Evolutionary conservation across 345 rosid genomes (phyloP).

Genomic region (Raphanus raphanistrum): DNA sequence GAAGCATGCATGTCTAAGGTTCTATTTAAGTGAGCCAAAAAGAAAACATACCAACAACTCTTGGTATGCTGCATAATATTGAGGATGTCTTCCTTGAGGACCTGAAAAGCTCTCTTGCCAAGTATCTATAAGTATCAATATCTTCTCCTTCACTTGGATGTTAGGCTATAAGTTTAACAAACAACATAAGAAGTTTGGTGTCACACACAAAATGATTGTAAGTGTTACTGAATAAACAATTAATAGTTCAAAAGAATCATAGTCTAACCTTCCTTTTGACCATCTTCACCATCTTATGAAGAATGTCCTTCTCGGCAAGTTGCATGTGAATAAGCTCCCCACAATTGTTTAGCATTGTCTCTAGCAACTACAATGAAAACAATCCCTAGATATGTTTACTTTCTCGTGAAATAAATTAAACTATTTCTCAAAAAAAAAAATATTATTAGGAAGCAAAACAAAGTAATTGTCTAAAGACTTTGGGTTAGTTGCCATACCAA

Average conservation of each 20-base stretch:
- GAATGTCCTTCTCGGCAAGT: constrained; percentile 89
- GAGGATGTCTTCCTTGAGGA: constrained; percentile 96
- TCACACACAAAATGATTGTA: constrained; percentile 29
- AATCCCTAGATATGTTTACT: not conserved
- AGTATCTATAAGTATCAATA: constrained; percentile 78
- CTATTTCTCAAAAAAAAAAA: too few relatives aligned
- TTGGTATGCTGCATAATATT: constrained; percentile 91
- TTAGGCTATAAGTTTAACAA: constrained; percentile 58
- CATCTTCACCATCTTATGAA: constrained; percentile 91
- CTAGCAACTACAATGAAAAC: constrained; percentile 66
- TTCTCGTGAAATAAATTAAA: not conserved
- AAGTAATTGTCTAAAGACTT: not conserved
- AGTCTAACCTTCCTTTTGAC: constrained; percentile 79
- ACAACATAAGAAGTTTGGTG: constrained; percentile 31
- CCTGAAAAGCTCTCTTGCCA: constrained; percentile 99
- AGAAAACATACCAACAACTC: constrained; percentile 75
- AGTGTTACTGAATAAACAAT: not conserved
- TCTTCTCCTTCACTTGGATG: constrained; percentile 90
- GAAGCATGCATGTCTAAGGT: not conserved
- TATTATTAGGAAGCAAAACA: not conserved
- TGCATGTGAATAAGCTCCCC: constrained; percentile 99
- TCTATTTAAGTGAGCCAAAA: not conserved
- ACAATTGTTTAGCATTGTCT: constrained; percentile 91
- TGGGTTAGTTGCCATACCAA: not conserved
- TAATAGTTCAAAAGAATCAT: constrained; percentile 1